Percentiles rank a stretch among this genome's conserved stretches.
Evolutionary conservation across 2,329 filamentous ascomycete genomes (phyloP).

Genomic region (Chaetomiaceae sp.): DNA sequence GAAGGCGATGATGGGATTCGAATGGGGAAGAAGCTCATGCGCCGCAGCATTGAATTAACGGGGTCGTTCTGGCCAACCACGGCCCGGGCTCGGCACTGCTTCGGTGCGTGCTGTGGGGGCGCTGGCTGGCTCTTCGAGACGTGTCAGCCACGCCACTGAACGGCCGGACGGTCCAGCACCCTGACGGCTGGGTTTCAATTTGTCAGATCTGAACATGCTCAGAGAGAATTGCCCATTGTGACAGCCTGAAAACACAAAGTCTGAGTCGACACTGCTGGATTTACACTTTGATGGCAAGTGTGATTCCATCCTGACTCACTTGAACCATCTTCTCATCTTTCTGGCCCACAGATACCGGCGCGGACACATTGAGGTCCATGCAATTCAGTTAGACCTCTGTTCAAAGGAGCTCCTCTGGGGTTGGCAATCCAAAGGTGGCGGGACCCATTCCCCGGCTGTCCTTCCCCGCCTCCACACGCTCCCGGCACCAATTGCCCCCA

Average conservation of each 20-base stretch:
- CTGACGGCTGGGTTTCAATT: no score
- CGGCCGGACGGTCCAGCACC: no score
- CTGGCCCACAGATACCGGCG: background rate
- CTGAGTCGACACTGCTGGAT: no score
- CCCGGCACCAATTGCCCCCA: background rate
- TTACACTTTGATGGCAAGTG: no score
- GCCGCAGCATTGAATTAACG: constrained; percentile 3
- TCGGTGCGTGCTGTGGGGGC: no score
- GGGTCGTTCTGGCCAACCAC: constrained; percentile 3
- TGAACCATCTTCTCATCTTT: background rate
- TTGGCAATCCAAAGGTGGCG: background rate
- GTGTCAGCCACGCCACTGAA: no score
- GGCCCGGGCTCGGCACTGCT: no score
- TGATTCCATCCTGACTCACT: no score
- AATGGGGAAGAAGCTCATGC: constrained; percentile 5
- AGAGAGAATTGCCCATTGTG: no score
- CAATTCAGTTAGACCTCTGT: background rate
- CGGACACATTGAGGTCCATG: background rate
- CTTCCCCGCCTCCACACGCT: background rate
- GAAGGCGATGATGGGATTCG: constrained; percentile 7
- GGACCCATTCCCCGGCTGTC: constrained; percentile 10
- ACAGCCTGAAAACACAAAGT: no score
- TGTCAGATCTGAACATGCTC: no score
- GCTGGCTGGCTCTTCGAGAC: background rate
- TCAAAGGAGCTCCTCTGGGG: background rate